A percentile compares a stretch with the other conserved stretches of the same genome.
Conservation (phyloP, 306 rosid genomes). For the Boehmeria nivea region DNA sequence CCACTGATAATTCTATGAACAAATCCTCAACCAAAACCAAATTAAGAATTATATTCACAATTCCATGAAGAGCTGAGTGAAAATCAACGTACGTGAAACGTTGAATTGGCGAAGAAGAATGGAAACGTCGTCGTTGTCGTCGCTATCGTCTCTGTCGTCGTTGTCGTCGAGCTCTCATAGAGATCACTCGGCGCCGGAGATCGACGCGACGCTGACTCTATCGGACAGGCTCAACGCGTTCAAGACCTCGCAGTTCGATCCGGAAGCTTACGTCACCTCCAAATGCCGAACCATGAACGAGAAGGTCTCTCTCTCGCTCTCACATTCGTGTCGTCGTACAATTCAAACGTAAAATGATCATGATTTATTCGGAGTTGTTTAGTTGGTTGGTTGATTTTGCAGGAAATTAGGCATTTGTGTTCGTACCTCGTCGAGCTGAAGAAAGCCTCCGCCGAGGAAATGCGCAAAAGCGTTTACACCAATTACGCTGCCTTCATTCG, state of each 20-base stretch:
- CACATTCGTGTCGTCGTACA: not conserved
- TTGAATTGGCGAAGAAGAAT: constrained; percentile 11
- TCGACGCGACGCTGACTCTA: constrained; percentile 58
- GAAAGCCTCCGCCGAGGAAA: constrained; percentile 98
- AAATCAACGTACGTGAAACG: too few species aligned
- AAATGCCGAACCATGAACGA: constrained; percentile 75
- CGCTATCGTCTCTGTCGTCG: constrained; percentile 37
- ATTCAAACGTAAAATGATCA: too few species aligned
- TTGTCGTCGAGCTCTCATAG: constrained; percentile 39
- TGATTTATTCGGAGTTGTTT: too few species aligned
- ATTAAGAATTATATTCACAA: too few species aligned
- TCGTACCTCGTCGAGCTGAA: constrained; percentile 63
- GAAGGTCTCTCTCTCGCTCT: constrained; percentile 37
- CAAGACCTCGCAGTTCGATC: constrained; percentile 59
- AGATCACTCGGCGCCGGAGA: constrained; percentile 34
- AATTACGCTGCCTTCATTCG: constrained; percentile 89
- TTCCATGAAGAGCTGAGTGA: too few species aligned
- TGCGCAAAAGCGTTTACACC: constrained; percentile 89
- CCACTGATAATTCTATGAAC: too few species aligned
- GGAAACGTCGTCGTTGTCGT: constrained; percentile 29
- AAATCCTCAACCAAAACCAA: too few species aligned
- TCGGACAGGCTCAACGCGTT: constrained; percentile 61
- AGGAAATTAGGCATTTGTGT: constrained; percentile 73
- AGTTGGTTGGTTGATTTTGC: not conserved
- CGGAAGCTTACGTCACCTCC: constrained; percentile 53